Evolutionary conservation across 108 stramenopile genomes (phyloP).

Genomic region (Nitzschia inconspicua): DNA sequence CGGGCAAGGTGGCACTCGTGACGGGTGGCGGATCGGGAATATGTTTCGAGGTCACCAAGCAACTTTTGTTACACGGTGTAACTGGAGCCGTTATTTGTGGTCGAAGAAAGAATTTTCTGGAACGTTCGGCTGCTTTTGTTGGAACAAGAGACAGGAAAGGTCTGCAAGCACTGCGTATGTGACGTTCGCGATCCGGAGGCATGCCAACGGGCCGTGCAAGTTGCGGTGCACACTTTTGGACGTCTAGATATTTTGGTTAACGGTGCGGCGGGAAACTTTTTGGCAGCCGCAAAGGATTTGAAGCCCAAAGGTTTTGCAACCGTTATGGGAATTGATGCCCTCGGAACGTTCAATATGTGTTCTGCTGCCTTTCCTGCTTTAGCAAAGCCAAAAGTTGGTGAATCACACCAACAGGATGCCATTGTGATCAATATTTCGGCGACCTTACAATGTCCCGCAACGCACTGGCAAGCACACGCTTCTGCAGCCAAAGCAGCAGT

Average conservation of each 20-base stretch:
- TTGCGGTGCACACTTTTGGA: slow-evolving; percentile 49
- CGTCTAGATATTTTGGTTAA: slow-evolving; percentile 82
- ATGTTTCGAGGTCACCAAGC: slow-evolving; percentile 78
- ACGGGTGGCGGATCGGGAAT: slow-evolving; percentile 87
- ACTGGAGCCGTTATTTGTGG: slow-evolving; percentile 74
- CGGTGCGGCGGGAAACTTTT: slow-evolving; percentile 92
- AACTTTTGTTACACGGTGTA: slow-evolving; percentile 72
- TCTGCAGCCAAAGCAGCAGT: slow-evolving; percentile 91
- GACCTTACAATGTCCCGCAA: slow-evolving; percentile 81
- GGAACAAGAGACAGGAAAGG: slow-evolving; percentile 30
- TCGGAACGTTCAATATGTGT: slow-evolving; percentile 92
- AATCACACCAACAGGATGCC: slow-evolving; percentile 31
- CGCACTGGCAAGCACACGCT: slow-evolving; percentile 92
- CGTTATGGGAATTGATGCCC: slow-evolving; percentile 91
- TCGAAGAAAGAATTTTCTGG: slow-evolving; percentile 63
- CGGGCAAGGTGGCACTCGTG: slow-evolving; percentile 73
- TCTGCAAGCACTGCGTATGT: slow-evolving; percentile 53
- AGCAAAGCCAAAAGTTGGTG: slow-evolving; percentile 14
- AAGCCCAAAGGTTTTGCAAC: slow-evolving; percentile 89
- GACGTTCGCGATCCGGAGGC: slow-evolving; percentile 75
- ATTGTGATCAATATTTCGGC: slow-evolving; percentile 85
- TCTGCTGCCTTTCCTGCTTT: slow-evolving; percentile 74
- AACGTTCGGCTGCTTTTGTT: slow-evolving; percentile 53
- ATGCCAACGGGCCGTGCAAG: slow-evolving; percentile 59
- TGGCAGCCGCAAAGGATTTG: slow-evolving; percentile 76